Percentiles rank a stretch among this genome's conserved stretches.
These are phyloP conservation scores for Lagenidium sp. DNA, from an alignment of 352 stramenopile species.

Conservation along the genomic window DNA sequence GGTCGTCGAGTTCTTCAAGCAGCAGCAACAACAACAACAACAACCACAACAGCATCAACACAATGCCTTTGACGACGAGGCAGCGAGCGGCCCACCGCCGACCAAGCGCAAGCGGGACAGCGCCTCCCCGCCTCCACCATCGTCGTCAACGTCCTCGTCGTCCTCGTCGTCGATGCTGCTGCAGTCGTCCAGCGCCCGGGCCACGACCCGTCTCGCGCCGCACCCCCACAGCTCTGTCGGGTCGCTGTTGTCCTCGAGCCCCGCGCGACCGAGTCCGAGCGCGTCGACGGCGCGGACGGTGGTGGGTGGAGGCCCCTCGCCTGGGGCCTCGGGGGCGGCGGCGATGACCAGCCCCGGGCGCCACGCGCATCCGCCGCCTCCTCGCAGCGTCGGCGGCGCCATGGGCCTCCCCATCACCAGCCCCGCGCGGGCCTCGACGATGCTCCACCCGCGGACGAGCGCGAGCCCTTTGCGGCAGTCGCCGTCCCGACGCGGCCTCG, in stretches of 20 bases:
- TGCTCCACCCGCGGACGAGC: slow-evolving; percentile 5
- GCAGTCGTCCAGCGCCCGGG: too few relatives aligned
- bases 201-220: too few relatives aligned
- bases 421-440: slow-evolving; percentile 5
- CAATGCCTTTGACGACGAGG: not conserved
- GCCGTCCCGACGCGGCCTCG: slow-evolving; percentile 6
- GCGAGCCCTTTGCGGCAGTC: slow-evolving; percentile 15
- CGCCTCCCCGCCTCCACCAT: not conserved
- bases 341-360: too few relatives aligned
- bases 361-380: too few relatives aligned
- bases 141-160: not conserved
- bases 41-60: slow-evolving; percentile 4
- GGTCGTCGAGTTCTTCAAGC: slow-evolving; percentile 69
- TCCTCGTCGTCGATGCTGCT: not conserved
- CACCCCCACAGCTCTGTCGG: too few relatives aligned
- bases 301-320: too few relatives aligned
- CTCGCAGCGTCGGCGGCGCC: too few relatives aligned
- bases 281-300: too few relatives aligned
- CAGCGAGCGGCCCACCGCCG: not conserved
- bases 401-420: too few relatives aligned
- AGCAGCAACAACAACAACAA: slow-evolving; percentile 42
- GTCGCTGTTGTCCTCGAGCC: too few relatives aligned
- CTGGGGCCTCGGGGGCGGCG: too few relatives aligned
- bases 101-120: slow-evolving; percentile 15
- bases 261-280: too few relatives aligned